A percentile compares a stretch with the other conserved stretches of the same genome.
phyloP scores from a whole-genome alignment of 2,329 filamentous ascomycete genomes.

The Thermothelomyces thermophilus region DNA sequence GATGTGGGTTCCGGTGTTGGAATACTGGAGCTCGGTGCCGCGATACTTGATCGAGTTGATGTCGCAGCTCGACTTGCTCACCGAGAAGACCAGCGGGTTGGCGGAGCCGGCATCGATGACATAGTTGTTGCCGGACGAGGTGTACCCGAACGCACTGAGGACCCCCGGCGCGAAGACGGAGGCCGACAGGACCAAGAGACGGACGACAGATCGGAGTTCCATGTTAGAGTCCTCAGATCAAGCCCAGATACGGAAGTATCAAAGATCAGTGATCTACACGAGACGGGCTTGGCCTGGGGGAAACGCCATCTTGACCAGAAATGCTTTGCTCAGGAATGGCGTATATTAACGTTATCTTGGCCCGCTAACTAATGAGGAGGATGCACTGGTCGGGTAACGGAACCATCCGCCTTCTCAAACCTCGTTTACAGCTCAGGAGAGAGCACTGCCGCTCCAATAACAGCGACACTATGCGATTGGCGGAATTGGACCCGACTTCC shows the following conservation, averaged over 20 bases:
- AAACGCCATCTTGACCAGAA: neutral
- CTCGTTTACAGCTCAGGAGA: neutral
- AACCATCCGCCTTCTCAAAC: too few species aligned
- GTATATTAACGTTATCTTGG: too few species aligned
- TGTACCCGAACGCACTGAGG: constrained; percentile 38
- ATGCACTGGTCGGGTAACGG: too few species aligned
- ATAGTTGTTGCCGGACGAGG: constrained; percentile 35
- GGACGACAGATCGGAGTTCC: constrained; percentile 17
- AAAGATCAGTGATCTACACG: neutral
- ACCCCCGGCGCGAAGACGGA: constrained; percentile 22
- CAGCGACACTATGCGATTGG: constrained; percentile 16
- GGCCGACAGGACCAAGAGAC: constrained; percentile 14
- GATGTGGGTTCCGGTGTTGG: constrained; percentile 47
- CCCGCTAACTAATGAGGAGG: too few species aligned
- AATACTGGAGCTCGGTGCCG: constrained; percentile 52
- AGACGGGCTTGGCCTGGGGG: neutral
- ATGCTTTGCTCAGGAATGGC: neutral
- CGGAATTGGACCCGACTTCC: constrained; percentile 13
- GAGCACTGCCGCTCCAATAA: constrained; percentile 12
- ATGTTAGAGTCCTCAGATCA: constrained; percentile 14
- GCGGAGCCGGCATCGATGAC: constrained; percentile 42
- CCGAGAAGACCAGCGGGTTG: constrained; percentile 45
- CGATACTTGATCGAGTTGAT: constrained; percentile 58
- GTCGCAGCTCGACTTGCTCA: constrained; percentile 51
- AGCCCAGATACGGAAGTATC: neutral